Evolutionary conservation across 805 yeast species (phyloP), one percentile per base, ranked within the genome.

Genomic region (Wickerhamiella shivajii): DNA sequence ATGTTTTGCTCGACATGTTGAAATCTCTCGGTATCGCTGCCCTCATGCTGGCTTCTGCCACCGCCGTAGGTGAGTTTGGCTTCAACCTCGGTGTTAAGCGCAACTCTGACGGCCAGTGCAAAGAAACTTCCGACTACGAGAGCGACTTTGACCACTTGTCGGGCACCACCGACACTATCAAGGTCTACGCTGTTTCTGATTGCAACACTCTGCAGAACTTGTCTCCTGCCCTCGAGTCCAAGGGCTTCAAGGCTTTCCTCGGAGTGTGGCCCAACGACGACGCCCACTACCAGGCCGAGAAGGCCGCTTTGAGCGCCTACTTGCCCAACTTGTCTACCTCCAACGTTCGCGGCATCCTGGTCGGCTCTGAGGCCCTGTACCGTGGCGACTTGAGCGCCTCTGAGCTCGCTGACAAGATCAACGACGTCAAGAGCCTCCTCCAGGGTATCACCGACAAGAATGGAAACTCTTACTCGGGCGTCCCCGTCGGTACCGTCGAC

Each of bases 241-340:
- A 73, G 44, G 81, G 84, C 38, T 78, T 84, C 68, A 66, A 71
- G 47, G 55, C 79, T 28, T 70, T 81, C 56, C 62, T 81, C 27
- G 96, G 96, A 56, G 68, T 87, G 46, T 87, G 97, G 96, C 96
- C 96, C 56, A 81, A 67, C 34, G 93, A 83, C 52, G 81, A 74
- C 34, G 56, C 74, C 33, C 92, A 81, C 57, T 85, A 68, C 54
- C 59, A 56, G 28, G 74, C 66, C 9, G 97, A 87, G 63, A 69
- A 78, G 56, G 53, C 53, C 18, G 93, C 95, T 29, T 66, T 87
- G 47, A 48, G 61, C 44, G 37, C 60, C 9, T 78, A 77, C 58
- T 69, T 87, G 56, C 93, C 95, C 48, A 60, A 49, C 20, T 65
- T 84, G 42, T 66, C 69, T 40, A 63, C 71, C 33, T 42, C 40